Percentiles rank a stretch among this genome's conserved stretches.
Conservation (phyloP, 179 eudicot genomes). For the Beta macrorhiza region DNA sequence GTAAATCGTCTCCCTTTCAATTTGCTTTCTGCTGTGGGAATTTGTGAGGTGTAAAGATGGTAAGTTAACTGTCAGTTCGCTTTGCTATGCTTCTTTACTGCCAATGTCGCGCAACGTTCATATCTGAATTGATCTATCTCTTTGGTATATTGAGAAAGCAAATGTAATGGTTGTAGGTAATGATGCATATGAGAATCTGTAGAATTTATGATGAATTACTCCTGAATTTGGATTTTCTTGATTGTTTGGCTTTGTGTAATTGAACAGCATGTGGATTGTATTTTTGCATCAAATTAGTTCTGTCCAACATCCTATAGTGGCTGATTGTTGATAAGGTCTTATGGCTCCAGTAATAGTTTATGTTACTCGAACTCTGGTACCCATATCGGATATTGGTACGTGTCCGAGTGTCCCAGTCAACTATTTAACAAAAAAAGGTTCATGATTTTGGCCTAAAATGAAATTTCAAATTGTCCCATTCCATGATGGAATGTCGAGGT, state of each 20-base stretch:
- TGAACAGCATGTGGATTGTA: background rate
- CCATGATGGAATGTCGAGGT: too few relatives aligned
- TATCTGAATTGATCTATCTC: background rate
- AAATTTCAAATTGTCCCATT: too few relatives aligned
- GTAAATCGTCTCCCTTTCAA: background rate
- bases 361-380: too few relatives aligned
- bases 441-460: too few relatives aligned
- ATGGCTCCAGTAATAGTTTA: background rate
- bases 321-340: background rate
- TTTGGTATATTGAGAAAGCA: background rate
- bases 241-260: background rate
- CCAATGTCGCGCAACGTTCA: background rate
- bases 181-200: background rate
- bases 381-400: too few relatives aligned
- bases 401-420: too few relatives aligned
- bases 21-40: background rate
- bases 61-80: background rate
- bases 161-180: background rate
- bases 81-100: background rate
- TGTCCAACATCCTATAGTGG: background rate
- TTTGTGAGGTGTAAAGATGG: conserved; percentile 22
- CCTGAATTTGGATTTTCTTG: background rate
- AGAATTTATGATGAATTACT: too few relatives aligned
- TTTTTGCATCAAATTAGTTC: background rate
- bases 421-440: too few relatives aligned